Percentiles rank a stretch among this genome's conserved stretches.
Conservation (phyloP, 345 rosid genomes). For the Brassica nigra region DNA sequence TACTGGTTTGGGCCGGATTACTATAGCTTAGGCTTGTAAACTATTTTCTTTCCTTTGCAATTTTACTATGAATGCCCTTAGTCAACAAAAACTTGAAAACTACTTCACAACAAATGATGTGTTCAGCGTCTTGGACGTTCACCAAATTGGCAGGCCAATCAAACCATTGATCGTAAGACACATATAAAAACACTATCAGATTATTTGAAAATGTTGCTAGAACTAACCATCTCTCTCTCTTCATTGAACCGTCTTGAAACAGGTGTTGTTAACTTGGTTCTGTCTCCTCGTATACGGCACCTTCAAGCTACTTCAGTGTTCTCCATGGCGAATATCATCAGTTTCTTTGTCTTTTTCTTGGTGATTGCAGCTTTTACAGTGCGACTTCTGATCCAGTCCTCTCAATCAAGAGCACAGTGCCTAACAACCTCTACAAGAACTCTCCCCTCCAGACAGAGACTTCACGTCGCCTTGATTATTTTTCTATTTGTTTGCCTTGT, state of each 20-base stretch:
- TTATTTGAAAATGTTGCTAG: not conserved
- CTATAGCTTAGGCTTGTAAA: too few relatives aligned
- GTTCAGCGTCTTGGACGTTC: conserved; percentile 52
- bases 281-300: conserved; percentile 46
- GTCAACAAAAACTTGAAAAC: too few relatives aligned
- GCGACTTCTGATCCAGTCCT: not conserved
- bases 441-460: not conserved
- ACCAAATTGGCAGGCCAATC: conserved; percentile 55
- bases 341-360: conserved; percentile 24
- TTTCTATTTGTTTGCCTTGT: not conserved
- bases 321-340: conserved; percentile 42
- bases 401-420: not conserved
- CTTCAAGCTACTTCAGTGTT: conserved; percentile 43
- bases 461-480: not conserved
- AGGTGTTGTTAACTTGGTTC: conserved; percentile 61
- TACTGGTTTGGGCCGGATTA: too few relatives aligned
- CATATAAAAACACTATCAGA: not conserved
- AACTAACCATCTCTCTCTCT: not conserved
- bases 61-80: too few relatives aligned
- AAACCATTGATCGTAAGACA: conserved; percentile 64
- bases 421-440: not conserved
- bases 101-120: conserved; percentile 28
- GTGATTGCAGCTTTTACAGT: not conserved
- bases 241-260: conserved; percentile 20
- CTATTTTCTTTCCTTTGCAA: too few relatives aligned